Base-by-base conservation (phyloP, 345 rosid genomes). In the Linum usitatissimum region DNA sequence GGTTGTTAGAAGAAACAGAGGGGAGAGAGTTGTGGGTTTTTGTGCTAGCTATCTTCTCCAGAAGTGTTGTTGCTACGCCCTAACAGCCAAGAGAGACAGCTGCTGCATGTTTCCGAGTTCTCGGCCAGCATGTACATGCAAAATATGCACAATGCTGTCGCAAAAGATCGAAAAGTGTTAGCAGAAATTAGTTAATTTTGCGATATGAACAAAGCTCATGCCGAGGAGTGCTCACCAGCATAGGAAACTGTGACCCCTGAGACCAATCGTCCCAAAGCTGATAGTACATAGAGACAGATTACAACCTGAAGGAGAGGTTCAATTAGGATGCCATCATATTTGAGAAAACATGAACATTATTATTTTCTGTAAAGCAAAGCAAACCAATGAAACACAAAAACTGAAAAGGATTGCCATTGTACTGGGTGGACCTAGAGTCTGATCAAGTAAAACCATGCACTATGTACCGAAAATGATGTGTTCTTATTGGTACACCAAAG, bases 221-320 rank as follows among this genome's bases (percentile, higher is more conserved):
- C 31, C n/a, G n/a, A n/a, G 65, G 76, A 40, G 63, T 34, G 70
- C 74, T n/a, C 80, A 89, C 98, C 98, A 55, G 88, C 94, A 81
- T 89, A 92, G 67, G 94, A 91, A 67, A 92, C 88, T 1, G 93
- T 92, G 18, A 83, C 87, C 40, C 98, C 94, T 9, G 96, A 84
- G 65, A 89, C 78, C 76, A 85, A 71, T 39, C 96, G 83, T 20
- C 98, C 99, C 36, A 90, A 58, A 28, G 74, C 87, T 15, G 97
- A 86, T 63, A 90, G 75, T 59, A 83, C 57, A 69, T 87, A 93
- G 65, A 93, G 94, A 75, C 83, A 86, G 66, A 77, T 45, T 9
- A 80, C 80, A 55, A 93, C 99, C 99, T 92, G 84, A 71, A 78
- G 61, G 23, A 34, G 14, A 14, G 12, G 6, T 2, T n/a, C 23